These are phyloP conservation scores for Phyllosticta citrichinensis DNA, from an alignment of 2,329 filamentous ascomycete species.

Conservation along the genomic window DNA sequence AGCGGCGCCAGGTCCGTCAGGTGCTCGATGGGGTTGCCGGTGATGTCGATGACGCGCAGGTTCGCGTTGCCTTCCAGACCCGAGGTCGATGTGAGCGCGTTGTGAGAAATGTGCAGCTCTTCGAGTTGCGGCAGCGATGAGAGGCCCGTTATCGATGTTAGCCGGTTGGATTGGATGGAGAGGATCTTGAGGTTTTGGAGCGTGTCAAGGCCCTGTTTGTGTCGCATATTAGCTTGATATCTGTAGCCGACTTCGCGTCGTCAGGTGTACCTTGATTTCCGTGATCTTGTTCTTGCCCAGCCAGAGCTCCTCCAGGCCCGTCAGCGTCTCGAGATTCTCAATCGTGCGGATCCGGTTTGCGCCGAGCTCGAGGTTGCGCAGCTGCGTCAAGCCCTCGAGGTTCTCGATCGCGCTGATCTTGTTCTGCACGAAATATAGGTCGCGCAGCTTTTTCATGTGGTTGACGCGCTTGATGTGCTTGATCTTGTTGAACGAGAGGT, in stretches of 20 bases:
- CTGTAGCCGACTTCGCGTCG: neutral
- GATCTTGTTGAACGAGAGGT: conserved; percentile 98
- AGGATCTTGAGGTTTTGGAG: conserved; percentile 76
- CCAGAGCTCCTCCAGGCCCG: conserved; percentile 81
- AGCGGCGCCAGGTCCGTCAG: conserved; percentile 63
- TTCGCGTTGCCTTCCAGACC: conserved; percentile 45
- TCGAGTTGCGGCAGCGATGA: conserved; percentile 66
- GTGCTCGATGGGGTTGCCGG: conserved; percentile 71
- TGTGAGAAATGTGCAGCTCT: conserved; percentile 94
- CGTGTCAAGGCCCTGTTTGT: conserved; percentile 49
- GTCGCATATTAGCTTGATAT: neutral
- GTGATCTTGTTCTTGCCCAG: conserved; percentile 95
- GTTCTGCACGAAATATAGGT: conserved; percentile 90
- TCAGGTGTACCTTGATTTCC: conserved; percentile 50
- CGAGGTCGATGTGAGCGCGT: conserved; percentile 67
- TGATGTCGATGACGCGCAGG: conserved; percentile 76
- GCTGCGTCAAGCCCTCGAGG: conserved; percentile 60
- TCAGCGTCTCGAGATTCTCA: conserved; percentile 68
- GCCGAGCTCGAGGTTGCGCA: conserved; percentile 80
- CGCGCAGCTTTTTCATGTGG: conserved; percentile 65
- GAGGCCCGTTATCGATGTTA: conserved; percentile 68
- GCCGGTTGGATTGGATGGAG: conserved; percentile 90
- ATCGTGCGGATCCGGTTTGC: conserved; percentile 79
- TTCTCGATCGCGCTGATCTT: conserved; percentile 84
- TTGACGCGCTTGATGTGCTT: conserved; percentile 90